A percentile compares a stretch with the other conserved stretches of the same genome.
Conservation (phyloP, 495 filamentous ascomycete species). For the Penicillium parvum region DNA sequence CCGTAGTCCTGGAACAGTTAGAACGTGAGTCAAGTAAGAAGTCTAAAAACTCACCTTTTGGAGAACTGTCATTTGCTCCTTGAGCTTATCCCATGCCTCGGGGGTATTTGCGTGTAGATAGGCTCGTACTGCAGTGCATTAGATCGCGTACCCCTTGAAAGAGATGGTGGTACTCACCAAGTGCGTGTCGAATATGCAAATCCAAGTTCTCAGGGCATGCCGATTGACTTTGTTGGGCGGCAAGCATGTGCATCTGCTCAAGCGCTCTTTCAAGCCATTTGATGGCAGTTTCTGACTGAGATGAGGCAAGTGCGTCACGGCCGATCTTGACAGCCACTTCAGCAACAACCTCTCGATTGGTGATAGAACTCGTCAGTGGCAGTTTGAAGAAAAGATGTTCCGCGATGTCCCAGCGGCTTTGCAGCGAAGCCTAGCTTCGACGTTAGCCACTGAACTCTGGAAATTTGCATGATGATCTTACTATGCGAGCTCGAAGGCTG, state of each 20-base stretch:
- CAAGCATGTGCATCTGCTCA: conserved; percentile 45
- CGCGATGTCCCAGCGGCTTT: conserved; percentile 66
- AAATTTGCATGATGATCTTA: no score
- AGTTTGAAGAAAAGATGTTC: conserved; percentile 70
- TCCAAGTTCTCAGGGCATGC: conserved; percentile 47
- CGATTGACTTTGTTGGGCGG: neutral
- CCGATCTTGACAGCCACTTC: conserved; percentile 74
- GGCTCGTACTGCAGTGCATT: conserved; percentile 18
- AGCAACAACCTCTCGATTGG: conserved; percentile 53
- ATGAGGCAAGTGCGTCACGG: conserved; percentile 47
- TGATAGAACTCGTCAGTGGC: conserved; percentile 28
- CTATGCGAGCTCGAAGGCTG: conserved; percentile 62
- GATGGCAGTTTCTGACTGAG: conserved; percentile 50
- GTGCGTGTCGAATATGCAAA: conserved; percentile 57
- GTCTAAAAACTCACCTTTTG: conserved; percentile 15
- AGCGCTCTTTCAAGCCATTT: conserved; percentile 75
- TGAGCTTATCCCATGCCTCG: conserved; percentile 5
- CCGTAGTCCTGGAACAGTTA: conserved; percentile 46
- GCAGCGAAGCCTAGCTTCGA: conserved; percentile 59
- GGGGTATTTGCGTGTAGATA: conserved; percentile 9
- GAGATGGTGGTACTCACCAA: conserved; percentile 9
- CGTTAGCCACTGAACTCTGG: no score
- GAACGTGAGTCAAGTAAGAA: neutral
- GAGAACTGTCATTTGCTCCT: conserved; percentile 8
- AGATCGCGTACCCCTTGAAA: neutral